Percentiles rank a stretch among this genome's conserved stretches.
Conservation (phyloP, 202 grass and related monocot species). For the Panicum hallii region DNA sequence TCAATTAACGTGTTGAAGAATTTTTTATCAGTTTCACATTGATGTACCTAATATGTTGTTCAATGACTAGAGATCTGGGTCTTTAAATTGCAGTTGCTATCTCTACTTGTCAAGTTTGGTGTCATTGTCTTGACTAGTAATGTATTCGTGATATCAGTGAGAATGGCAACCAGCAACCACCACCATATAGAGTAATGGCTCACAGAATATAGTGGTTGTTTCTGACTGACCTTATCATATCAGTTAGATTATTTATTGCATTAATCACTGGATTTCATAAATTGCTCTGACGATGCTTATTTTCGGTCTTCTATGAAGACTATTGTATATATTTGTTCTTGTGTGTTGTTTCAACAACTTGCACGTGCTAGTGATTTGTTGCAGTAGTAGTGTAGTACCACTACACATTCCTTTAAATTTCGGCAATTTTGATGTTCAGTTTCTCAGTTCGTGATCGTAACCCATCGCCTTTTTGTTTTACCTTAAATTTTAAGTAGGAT, state of each 20-base stretch:
- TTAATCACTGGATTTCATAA: constrained; percentile 37
- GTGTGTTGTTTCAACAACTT: constrained; percentile 10
- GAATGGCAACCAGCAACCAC: constrained; percentile 15
- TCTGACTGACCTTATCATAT: constrained; percentile 32
- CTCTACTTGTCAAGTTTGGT: constrained; percentile 38
- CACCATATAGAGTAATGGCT: constrained; percentile 18
- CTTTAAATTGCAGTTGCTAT: constrained; percentile 7
- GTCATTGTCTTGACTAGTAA: constrained; percentile 12
- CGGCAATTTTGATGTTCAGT: constrained; percentile 17
- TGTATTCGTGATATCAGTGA: constrained; percentile 16
- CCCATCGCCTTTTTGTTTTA: constrained; percentile 6
- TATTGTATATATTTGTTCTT: constrained; percentile 27
- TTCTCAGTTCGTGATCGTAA: constrained; percentile 33
- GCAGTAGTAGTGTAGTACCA: neutral
- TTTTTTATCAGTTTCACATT: constrained; percentile 9
- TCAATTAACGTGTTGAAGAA: neutral
- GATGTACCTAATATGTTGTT: constrained; percentile 11
- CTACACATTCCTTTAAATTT: constrained; percentile 32
- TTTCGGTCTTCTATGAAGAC: constrained; percentile 13
- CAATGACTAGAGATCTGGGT: constrained; percentile 26
- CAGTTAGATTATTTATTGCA: constrained; percentile 38
- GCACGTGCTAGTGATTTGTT: constrained; percentile 15
- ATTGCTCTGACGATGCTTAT: constrained; percentile 7
- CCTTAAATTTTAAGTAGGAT: constrained; percentile 36
- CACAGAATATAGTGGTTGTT: constrained; percentile 42